These are phyloP conservation scores for Xenoacremonium recifei DNA, from an alignment of 2,329 filamentous ascomycete genomes.

Conservation along the genomic window DNA sequence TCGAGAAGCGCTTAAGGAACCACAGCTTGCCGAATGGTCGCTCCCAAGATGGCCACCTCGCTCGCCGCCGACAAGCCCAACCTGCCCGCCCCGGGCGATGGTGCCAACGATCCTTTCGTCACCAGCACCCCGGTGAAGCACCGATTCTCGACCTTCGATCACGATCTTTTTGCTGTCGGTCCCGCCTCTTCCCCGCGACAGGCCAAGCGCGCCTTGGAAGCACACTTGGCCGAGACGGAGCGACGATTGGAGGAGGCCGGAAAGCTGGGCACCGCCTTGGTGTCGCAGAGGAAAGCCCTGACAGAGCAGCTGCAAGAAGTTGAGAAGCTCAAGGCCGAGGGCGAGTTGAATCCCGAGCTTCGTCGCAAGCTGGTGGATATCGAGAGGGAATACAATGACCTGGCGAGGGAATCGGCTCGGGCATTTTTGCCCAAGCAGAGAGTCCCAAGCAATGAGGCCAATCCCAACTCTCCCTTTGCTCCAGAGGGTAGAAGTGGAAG, in stretches of 20 bases:
- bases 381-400: slow-evolving; percentile 92
- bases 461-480: slow-evolving; percentile 50
- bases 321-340: slow-evolving; percentile 71
- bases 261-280: slow-evolving; percentile 80
- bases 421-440: slow-evolving; percentile 85
- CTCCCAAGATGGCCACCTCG: slow-evolving; percentile 42
- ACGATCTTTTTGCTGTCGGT: slow-evolving; percentile 74
- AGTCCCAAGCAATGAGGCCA: slow-evolving; percentile 66
- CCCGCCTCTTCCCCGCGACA: slow-evolving; percentile 78
- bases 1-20: slow-evolving; percentile 24
- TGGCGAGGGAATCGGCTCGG: slow-evolving; percentile 84
- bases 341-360: slow-evolving; percentile 78
- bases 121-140: slow-evolving; percentile 51
- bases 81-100: slow-evolving; percentile 36
- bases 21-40: slow-evolving; percentile 21
- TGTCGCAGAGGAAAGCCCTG: slow-evolving; percentile 83
- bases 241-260: slow-evolving; percentile 88
- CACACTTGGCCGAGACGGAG: slow-evolving; percentile 90
- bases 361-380: slow-evolving; percentile 80
- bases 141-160: slow-evolving; percentile 81
- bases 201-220: slow-evolving; percentile 83
- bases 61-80: slow-evolving; percentile 41
- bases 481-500: slow-evolving; percentile 51
- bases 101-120: slow-evolving; percentile 57
- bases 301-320: slow-evolving; percentile 81